Conservation (phyloP, 495 filamentous ascomycete species). For the Podospora didyma region DNA sequence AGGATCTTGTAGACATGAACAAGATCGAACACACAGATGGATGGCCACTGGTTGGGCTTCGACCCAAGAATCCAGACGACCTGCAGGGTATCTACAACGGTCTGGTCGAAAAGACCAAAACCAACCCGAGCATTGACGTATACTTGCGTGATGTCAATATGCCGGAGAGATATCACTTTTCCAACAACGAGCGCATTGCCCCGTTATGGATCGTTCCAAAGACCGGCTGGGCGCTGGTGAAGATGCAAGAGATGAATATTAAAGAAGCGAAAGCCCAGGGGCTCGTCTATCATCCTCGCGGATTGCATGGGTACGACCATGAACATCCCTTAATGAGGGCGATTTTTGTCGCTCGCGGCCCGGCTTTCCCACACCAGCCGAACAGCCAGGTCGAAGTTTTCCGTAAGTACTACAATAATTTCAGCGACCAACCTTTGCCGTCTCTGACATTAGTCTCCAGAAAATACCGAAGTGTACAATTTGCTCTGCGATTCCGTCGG, state of each 20-base stretch:
- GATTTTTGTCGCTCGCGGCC: conserved; percentile 84
- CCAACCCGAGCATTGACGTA: conserved; percentile 70
- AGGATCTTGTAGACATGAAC: conserved; percentile 74
- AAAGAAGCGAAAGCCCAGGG: conserved; percentile 55
- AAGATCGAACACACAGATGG: conserved; percentile 83
- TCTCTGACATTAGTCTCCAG: conserved; percentile 35
- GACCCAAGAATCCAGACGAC: conserved; percentile 64
- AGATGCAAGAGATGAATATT: conserved; percentile 70
- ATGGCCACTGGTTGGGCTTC: conserved; percentile 88
- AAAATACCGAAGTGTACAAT: conserved; percentile 95
- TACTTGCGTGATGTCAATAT: conserved; percentile 77
- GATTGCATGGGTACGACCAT: conserved; percentile 88
- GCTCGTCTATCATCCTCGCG: conserved; percentile 66
- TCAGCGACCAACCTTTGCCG: not conserved
- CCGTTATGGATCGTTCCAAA: conserved; percentile 91
- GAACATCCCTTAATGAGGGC: conserved; percentile 88
- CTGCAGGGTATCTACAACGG: conserved; percentile 49
- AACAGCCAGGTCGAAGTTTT: conserved; percentile 79
- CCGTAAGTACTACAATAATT: conserved; percentile 54
- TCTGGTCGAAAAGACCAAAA: conserved; percentile 45
- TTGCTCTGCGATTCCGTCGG: conserved; percentile 83
- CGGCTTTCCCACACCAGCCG: conserved; percentile 78
- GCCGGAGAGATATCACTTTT: conserved; percentile 87
- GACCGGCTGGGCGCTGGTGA: conserved; percentile 84
- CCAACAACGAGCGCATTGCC: conserved; percentile 78